Evolutionary conservation across 352 stramenopile genomes (phyloP), one percentile per base, ranked within the genome.

Genomic region (Phytophthora syringae): DNA sequence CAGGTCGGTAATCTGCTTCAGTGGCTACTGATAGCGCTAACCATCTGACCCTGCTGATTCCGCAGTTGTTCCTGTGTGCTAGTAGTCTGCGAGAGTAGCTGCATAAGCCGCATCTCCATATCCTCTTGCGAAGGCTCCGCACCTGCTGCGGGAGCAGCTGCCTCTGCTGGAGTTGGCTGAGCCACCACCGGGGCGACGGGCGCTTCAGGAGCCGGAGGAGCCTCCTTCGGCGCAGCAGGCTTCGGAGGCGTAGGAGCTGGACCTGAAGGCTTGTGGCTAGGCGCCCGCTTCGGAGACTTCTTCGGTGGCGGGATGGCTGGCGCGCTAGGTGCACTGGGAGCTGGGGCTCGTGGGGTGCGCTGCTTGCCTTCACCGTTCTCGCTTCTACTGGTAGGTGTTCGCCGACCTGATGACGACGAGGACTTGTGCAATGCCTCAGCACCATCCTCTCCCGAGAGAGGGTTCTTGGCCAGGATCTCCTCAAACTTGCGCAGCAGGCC

Each of bases 21-120:
- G 65, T 95, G 87, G 20, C 74, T 81, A 65, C 69, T 81, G 51
- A 95, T 89, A 34, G 87, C 83, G 64, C 79, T 81, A 34, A 94
- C 86, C 87, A 95, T 95, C 42, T 92, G 82, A 5, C 76, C 82
- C 64, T 95, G 87, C 60, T 94, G 87, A 65, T 90, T 92, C 21
- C 82, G 83, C 13, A 95, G 66, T 69, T 95, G 87, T 72, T 92
- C 80, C 68, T 95, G 87, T 54, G 87, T 95, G 53, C 64, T 86
- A 57, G 87, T 95, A 7, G 85, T 95, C 76, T 95, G 84, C 56
- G 82, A 90, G 45, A 95, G 68, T 52, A 95, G 51, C 67, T 95
- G 64, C 82, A 95, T 79, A 18, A 95, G 70, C 40, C 70, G 81
- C 58, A 73, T 81, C 68, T 94, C 87, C 85, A 95, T 95, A 43